Percentiles rank a stretch among this genome's conserved stretches.
phyloP scores from a whole-genome alignment of 2,329 filamentous ascomycete genomes.

The Trichophyton rubrum region DNA sequence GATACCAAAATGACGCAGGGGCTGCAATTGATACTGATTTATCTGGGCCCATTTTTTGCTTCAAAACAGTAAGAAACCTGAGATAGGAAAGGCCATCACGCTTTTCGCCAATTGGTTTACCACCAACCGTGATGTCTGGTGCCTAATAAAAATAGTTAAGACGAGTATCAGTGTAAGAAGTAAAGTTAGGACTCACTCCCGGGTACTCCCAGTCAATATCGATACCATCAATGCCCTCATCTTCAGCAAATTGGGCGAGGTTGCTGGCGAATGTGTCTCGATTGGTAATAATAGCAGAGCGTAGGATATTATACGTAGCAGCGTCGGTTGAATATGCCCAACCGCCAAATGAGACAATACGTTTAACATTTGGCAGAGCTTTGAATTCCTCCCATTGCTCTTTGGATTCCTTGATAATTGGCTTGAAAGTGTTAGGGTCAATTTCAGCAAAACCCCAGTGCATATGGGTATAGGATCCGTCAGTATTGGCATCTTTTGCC shows the following conservation, averaged over 20 bases:
- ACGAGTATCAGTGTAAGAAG: too few relatives aligned
- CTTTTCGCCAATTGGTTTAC: too few relatives aligned
- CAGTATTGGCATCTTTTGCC: constrained; percentile 9
- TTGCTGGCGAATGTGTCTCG: constrained; percentile 28
- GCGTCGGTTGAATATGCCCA: constrained; percentile 25
- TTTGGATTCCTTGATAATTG: neutral
- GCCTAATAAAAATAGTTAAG: too few relatives aligned
- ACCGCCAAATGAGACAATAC: constrained; percentile 26
- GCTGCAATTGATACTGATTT: constrained; percentile 18
- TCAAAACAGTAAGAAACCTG: too few relatives aligned
- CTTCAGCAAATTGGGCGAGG: constrained; percentile 28
- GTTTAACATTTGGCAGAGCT: neutral
- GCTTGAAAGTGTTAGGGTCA: neutral
- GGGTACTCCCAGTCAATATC: constrained; percentile 31
- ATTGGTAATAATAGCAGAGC: constrained; percentile 30
- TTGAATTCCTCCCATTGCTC: neutral
- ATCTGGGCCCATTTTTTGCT: neutral
- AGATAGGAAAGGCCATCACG: too few relatives aligned
- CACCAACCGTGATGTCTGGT: too few relatives aligned
- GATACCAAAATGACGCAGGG: constrained; percentile 22
- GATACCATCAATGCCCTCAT: constrained; percentile 31
- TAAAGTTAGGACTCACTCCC: constrained; percentile 12
- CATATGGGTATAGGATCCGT: constrained; percentile 15
- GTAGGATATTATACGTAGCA: constrained; percentile 27
- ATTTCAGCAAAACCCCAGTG: constrained; percentile 26